Conservation (phyloP, 768 basidiomycete species). For the Lepiota brunneoincarnata region DNA sequence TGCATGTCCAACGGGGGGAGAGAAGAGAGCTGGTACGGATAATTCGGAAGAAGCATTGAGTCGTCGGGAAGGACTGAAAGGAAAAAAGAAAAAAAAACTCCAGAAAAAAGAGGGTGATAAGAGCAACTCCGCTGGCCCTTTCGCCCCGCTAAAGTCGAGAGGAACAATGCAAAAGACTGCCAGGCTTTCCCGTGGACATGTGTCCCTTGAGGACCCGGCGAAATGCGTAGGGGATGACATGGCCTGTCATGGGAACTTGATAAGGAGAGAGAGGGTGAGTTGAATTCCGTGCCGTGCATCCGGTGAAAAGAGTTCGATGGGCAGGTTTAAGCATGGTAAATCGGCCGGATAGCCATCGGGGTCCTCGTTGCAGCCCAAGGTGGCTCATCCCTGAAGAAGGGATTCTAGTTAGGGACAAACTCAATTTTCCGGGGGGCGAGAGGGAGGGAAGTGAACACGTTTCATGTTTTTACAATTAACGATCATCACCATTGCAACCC, state of each 20-base stretch:
- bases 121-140: slow-evolving; percentile 9
- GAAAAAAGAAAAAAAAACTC: background rate
- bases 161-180: background rate
- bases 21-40: background rate
- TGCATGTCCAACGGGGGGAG: background rate
- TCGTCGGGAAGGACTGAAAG: background rate
- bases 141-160: slow-evolving; percentile 1
- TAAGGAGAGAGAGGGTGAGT: background rate
- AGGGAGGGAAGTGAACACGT: slow-evolving; percentile 6
- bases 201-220: background rate
- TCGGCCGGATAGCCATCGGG: background rate
- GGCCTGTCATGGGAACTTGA: slow-evolving; percentile 10
- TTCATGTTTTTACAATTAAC: slow-evolving; percentile 10
- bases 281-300: slow-evolving; percentile 7
- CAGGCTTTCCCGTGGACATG: slow-evolving; percentile 2
- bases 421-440: slow-evolving; percentile 3
- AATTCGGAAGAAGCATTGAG: background rate
- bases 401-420: background rate
- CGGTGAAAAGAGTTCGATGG: background rate
- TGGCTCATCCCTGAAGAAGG: background rate
- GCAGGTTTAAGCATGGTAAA: slow-evolving; percentile 5
- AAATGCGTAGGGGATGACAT: background rate
- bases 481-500: slow-evolving; percentile 12
- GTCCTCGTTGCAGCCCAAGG: slow-evolving; percentile 2
- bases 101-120: slow-evolving; percentile 8